Conservation (phyloP, 306 rosid genomes). For the Quercus mongolica region DNA sequence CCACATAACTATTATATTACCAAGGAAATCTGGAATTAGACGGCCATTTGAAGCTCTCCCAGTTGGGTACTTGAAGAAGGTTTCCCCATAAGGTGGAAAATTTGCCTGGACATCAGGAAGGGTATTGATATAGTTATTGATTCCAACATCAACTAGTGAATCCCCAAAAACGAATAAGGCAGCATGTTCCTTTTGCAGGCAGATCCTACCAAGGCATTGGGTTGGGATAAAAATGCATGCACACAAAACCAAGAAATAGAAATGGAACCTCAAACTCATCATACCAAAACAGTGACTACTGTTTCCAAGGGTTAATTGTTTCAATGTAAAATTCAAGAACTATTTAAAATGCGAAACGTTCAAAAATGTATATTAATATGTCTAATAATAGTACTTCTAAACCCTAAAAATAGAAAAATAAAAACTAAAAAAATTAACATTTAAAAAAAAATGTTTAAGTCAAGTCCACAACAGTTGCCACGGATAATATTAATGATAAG, state of each 20-base stretch:
- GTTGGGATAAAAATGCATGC: too few species aligned
- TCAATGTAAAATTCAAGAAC: too few species aligned
- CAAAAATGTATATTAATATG: too few species aligned
- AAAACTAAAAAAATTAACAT: too few species aligned
- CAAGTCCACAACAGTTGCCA: too few species aligned
- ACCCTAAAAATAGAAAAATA: too few species aligned
- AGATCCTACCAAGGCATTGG: neutral
- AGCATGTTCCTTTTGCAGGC: neutral
- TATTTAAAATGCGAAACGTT: too few species aligned
- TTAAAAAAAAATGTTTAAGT: too few species aligned
- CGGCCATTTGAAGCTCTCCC: neutral
- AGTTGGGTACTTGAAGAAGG: neutral
- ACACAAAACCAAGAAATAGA: too few species aligned
- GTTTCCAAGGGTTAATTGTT: too few species aligned
- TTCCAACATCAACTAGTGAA: conserved; percentile 37
- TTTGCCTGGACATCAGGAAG: neutral
- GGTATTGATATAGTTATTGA: neutral
- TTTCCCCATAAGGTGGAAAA: neutral
- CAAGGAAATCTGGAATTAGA: conserved; percentile 39
- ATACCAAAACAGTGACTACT: neutral
- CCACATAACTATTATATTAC: conserved; percentile 8
- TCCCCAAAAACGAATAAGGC: conserved; percentile 41
- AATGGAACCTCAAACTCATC: neutral
- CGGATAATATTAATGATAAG: too few species aligned
- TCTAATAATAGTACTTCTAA: too few species aligned